Evolutionary conservation across 495 filamentous ascomycete genomes (phyloP).

Genomic region (Penicillium lagena): DNA sequence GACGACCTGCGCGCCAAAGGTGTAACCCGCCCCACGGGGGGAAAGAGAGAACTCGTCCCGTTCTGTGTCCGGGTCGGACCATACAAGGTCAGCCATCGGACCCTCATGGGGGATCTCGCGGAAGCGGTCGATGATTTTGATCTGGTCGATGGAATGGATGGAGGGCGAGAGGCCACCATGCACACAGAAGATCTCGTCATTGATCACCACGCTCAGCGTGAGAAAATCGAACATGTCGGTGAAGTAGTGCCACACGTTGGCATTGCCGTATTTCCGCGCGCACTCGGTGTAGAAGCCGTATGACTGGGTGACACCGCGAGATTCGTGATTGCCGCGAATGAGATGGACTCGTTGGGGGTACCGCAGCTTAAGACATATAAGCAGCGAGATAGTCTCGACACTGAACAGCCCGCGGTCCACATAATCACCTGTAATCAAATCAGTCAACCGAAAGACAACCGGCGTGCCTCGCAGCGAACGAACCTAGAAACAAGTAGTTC

Average conservation of each 20-base stretch:
- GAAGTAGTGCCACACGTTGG: slow-evolving; percentile 98
- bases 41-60: slow-evolving; percentile 94
- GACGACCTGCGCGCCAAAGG: slow-evolving; percentile 93
- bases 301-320: slow-evolving; percentile 92
- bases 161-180: slow-evolving; percentile 93
- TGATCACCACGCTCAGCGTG: slow-evolving; percentile 92
- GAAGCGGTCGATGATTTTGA: slow-evolving; percentile 98
- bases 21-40: slow-evolving; percentile 91
- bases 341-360: slow-evolving; percentile 89
- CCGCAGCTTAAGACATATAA: slow-evolving; percentile 89
- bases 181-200: slow-evolving; percentile 97
- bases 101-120: slow-evolving; percentile 97
- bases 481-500: slow-evolving; percentile 95
- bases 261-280: slow-evolving; percentile 93
- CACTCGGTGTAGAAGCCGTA: slow-evolving; percentile 99
- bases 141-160: slow-evolving; percentile 97
- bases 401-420: slow-evolving; percentile 96
- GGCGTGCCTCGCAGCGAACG: neutral
- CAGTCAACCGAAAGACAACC: neutral
- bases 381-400: slow-evolving; percentile 93
- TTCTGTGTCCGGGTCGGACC: slow-evolving; percentile 94
- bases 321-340: slow-evolving; percentile 96
- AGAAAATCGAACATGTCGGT: slow-evolving; percentile 99
- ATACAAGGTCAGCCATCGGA: slow-evolving; percentile 98
- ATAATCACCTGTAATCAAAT: slow-evolving; percentile 66